Evolutionary conservation across 1,284 basidiomycete species (phyloP).

Genomic region (Fomitiporia mediterranea): DNA sequence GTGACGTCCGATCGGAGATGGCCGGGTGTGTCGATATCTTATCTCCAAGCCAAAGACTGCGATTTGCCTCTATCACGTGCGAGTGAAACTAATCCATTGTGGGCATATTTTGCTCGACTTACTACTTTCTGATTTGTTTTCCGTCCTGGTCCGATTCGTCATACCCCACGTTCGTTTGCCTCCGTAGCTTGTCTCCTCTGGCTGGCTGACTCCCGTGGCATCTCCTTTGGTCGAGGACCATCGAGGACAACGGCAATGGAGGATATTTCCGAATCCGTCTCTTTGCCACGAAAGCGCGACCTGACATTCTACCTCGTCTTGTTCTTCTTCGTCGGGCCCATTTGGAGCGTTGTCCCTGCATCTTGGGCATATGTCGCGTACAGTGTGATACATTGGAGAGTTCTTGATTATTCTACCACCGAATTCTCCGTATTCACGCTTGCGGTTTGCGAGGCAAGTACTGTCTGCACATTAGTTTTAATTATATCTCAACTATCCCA

Average conservation of each 20-base stretch:
- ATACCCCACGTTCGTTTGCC: too few species aligned
- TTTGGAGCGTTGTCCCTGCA: slow-evolving; percentile 67
- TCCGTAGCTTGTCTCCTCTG: too few species aligned
- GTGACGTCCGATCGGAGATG: background rate
- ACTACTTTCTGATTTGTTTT: too few species aligned
- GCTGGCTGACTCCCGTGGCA: too few species aligned
- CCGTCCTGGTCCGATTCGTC: too few species aligned
- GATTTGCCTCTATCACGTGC: slow-evolving; percentile 11
- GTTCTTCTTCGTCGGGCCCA: slow-evolving; percentile 53
- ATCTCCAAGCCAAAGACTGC: background rate
- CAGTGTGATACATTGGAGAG: slow-evolving; percentile 41
- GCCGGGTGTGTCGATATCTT: slow-evolving; percentile 11
- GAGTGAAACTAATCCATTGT: too few species aligned
- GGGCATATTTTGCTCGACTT: too few species aligned
- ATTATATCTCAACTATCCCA: slow-evolving; percentile 9
- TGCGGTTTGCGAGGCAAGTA: slow-evolving; percentile 55
- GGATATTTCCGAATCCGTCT: slow-evolving; percentile 39
- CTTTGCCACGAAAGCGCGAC: slow-evolving; percentile 34
- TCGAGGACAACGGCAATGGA: slow-evolving; percentile 21
- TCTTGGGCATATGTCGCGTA: slow-evolving; percentile 67
- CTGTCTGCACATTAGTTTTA: slow-evolving; percentile 15
- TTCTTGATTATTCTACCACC: slow-evolving; percentile 40
- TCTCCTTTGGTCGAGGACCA: too few species aligned
- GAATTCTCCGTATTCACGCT: slow-evolving; percentile 40
- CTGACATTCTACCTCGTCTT: slow-evolving; percentile 58